phyloP scores from a whole-genome alignment of 805 yeast species.

The Cyberlindnera bimundalis region DNA sequence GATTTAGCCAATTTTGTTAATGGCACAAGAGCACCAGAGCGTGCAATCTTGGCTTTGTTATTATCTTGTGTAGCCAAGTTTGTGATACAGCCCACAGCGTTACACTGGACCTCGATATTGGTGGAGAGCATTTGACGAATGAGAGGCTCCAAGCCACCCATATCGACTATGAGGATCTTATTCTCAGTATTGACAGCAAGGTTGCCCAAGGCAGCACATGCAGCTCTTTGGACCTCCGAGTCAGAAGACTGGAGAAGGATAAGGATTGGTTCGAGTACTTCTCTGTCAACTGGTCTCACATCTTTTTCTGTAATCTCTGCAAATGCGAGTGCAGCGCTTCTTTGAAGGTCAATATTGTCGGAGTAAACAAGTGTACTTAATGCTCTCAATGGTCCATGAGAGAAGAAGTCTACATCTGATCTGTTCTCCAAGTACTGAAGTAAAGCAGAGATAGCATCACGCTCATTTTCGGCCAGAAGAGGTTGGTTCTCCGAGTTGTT shows the following conservation, averaged over 20 bases:
- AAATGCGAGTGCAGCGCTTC: conserved; percentile 97
- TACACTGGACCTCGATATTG: conserved; percentile 97
- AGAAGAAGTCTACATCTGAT: conserved; percentile 87
- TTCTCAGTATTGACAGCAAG: conserved; percentile 95
- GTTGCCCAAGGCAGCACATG: conserved; percentile 98
- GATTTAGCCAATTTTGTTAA: conserved; percentile 92
- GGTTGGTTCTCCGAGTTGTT: conserved; percentile 55
- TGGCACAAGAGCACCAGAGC: conserved; percentile 93
- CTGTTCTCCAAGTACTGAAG: conserved; percentile 86
- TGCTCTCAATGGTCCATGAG: conserved; percentile 78
- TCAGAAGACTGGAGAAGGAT: conserved; percentile 83
- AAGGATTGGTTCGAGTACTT: conserved; percentile 90
- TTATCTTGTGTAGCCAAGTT: conserved; percentile 97
- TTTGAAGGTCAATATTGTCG: conserved; percentile 89
- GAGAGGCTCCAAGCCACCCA: conserved; percentile 97
- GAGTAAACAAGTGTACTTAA: conserved; percentile 90
- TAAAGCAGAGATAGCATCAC: conserved; percentile 91
- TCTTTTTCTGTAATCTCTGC: conserved; percentile 98
- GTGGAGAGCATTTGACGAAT: conserved; percentile 97
- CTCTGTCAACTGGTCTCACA: conserved; percentile 84
- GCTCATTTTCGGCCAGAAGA: conserved; percentile 87
- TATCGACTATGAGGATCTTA: conserved; percentile 88
- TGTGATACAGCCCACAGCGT: conserved; percentile 98
- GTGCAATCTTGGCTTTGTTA: conserved; percentile 92
- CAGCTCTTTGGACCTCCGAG: conserved; percentile 95